A percentile compares a stretch with the other conserved stretches of the same genome.
These are phyloP conservation scores for Fusarium longipes DNA, from an alignment of 2,329 filamentous ascomycete species.

Conservation along the genomic window DNA sequence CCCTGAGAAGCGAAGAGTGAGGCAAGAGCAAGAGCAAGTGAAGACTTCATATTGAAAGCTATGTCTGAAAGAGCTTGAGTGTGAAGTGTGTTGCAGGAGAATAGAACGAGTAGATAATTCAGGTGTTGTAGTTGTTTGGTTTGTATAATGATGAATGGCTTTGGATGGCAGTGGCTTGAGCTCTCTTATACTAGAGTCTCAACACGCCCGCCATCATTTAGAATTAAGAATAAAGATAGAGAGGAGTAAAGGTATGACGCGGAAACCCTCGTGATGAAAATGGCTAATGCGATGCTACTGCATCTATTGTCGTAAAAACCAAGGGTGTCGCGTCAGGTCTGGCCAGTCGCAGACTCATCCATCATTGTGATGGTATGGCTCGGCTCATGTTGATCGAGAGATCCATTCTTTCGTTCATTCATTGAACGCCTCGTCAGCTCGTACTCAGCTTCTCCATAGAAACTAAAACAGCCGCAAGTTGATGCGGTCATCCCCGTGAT, in stretches of 20 bases:
- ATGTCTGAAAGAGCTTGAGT: not conserved
- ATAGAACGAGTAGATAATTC: not conserved
- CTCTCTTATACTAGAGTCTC: constrained; percentile 27
- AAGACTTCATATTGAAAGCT: constrained; percentile 36
- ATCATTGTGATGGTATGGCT: constrained; percentile 18
- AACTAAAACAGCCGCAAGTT: not conserved
- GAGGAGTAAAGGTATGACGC: constrained; percentile 29
- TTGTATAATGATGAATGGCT: not conserved
- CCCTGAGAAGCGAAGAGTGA: constrained; percentile 24
- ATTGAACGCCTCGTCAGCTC: constrained; percentile 12
- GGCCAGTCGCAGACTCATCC: constrained; percentile 3
- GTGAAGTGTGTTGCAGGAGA: not conserved
- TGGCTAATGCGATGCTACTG: constrained; percentile 27
- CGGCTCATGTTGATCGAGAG: not conserved
- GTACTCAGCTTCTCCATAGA: not conserved
- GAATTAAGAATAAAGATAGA: not conserved
- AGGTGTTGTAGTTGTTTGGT: not conserved
- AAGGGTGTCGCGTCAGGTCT: constrained; percentile 24
- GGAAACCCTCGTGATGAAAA: constrained; percentile 28
- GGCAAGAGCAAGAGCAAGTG: constrained; percentile 14
- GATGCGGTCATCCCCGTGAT: constrained; percentile 24
- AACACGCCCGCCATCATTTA: not conserved
- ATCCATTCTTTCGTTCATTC: not conserved
- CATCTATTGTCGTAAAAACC: constrained; percentile 15
- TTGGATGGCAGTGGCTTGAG: constrained; percentile 14